These are phyloP conservation scores for Abelmoschus esculentus DNA, from an alignment of 345 rosid species.

Conservation along the genomic window DNA sequence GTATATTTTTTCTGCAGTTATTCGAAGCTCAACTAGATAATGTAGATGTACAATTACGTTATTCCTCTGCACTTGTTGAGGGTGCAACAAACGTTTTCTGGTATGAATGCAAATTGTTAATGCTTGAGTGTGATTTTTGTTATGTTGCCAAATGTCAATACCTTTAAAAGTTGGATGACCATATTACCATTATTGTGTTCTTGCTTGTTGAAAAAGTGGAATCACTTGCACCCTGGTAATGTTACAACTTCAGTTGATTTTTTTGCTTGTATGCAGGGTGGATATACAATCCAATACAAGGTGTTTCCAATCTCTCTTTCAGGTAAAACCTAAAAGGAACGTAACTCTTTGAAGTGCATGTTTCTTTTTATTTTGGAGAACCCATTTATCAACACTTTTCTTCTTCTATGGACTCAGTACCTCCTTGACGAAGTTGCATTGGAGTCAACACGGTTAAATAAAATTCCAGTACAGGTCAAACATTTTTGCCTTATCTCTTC, in stretches of 20 bases:
- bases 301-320: slow-evolving; percentile 75
- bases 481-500: neutral
- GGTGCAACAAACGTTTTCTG: slow-evolving; percentile 98
- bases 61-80: slow-evolving; percentile 94
- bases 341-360: neutral
- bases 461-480: slow-evolving; percentile 79
- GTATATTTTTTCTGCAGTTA: slow-evolving; percentile 40
- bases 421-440: slow-evolving; percentile 86
- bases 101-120: slow-evolving; percentile 34
- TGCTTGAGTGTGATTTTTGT: slow-evolving; percentile 8
- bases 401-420: slow-evolving; percentile 40
- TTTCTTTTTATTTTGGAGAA: neutral
- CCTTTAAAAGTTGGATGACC: neutral
- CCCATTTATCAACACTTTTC: neutral
- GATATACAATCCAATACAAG: slow-evolving; percentile 85
- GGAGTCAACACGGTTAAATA: slow-evolving; percentile 49
- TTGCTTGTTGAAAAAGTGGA: neutral
- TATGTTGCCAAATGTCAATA: neutral
- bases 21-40: slow-evolving; percentile 76
- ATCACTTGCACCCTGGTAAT: neutral
- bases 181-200: neutral
- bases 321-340: slow-evolving; percentile 30
- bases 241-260: neutral
- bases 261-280: slow-evolving; percentile 49
- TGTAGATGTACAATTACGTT: slow-evolving; percentile 69